Base-by-base conservation (phyloP, 805 yeast species). In the Komagataella pastoris region DNA sequence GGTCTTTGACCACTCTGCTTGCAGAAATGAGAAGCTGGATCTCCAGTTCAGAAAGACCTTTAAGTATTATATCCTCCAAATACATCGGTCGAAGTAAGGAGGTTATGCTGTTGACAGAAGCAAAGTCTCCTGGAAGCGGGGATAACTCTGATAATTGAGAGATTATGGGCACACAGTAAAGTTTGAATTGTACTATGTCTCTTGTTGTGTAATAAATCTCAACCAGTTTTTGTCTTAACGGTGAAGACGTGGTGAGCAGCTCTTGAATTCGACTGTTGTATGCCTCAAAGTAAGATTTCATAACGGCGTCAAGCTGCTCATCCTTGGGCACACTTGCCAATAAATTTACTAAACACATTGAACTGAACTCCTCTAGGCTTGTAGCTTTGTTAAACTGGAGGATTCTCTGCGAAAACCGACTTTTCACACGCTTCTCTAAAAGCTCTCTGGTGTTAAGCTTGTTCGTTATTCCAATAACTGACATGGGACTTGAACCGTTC, bases 351-450 rank as follows among this genome's bases (percentile, higher is more conserved):
- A 63, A 60, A 12, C 80, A 78, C 17, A 79, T 68, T 1, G 63
- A 59, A 65, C 77, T 68, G 57, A 83, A 86, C 12, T 70, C 75
- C 1, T 74, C 78, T 2, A 79, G 58, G 2, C 69, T 63, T 1
- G 58, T 56, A 0, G 82, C 71, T 49, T 80, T 80, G 23, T 77
- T 76, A 44, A 88, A 70, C 17, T 75, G 74, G 21, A 89, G 73
- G 2, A 85, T 66, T 49, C 95, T 69, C 61, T 91, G 97, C 17
- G 93, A 82, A 63, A 90, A 93, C 56, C 99, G 70, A 52, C 95
- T 83, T 57, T 88, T 76, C 0, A 93, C 98, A 59, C 99, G 75
- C 61, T 91, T 93, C 61, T 93, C 99, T 48, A 93, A 69, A 58
- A 80, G 72, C 58, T 91, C 97, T 49, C 90, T 72, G 0, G 88